These are phyloP conservation scores for Pythium folliculosum DNA, from an alignment of 352 stramenopile genomes.

Conservation along the genomic window DNA sequence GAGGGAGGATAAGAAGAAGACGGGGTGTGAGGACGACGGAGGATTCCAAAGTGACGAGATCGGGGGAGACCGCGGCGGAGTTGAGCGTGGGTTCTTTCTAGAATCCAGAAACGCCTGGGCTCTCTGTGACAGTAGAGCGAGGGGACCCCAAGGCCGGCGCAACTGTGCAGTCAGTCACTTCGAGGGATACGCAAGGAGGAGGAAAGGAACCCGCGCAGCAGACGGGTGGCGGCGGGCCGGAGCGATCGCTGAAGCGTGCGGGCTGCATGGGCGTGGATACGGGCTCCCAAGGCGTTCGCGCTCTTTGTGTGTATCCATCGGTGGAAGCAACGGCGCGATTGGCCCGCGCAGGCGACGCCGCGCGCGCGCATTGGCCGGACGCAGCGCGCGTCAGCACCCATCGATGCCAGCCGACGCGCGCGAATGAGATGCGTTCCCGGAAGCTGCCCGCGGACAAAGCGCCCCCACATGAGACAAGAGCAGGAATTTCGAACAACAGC, in stretches of 20 bases:
- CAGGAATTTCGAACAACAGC: neutral
- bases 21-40: neutral
- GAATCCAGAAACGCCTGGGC: neutral
- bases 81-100: neutral
- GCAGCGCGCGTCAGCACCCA: conserved; percentile 8
- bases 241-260: neutral
- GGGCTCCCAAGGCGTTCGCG: neutral
- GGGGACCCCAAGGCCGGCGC: neutral
- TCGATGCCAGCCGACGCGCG: neutral
- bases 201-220: neutral
- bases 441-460: neutral
- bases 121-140: neutral
- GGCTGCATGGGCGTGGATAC: no score
- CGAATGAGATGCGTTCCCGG: conserved; percentile 9
- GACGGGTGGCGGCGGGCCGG: no score
- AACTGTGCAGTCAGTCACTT: conserved; percentile 15
- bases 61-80: neutral
- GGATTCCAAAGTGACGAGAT: conserved; percentile 12
- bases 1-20: neutral
- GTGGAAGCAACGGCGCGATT: conserved; percentile 4
- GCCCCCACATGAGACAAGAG: conserved; percentile 18
- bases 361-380: conserved; percentile 3
- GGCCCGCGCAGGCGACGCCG: neutral
- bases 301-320: neutral
- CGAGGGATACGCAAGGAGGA: no score